Evolutionary conservation across 148 eudicot genomes (phyloP).

Genomic region (Cornus controversa): DNA sequence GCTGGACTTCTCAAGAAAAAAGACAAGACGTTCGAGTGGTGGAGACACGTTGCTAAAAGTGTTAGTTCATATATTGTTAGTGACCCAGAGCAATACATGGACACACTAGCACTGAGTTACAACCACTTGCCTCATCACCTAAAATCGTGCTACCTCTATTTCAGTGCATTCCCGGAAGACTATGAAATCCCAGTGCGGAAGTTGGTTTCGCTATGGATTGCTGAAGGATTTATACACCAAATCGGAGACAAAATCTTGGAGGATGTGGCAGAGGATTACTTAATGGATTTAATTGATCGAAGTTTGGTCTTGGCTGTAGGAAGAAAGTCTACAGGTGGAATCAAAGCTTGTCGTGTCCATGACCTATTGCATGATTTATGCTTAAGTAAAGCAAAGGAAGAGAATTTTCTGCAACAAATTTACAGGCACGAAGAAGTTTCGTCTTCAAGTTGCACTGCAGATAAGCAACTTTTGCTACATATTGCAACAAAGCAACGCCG

Average conservation of each 20-base stretch:
- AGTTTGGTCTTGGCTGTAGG: conserved; percentile 33
- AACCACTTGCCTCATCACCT: conserved; percentile 31
- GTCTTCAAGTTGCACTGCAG: too few species aligned
- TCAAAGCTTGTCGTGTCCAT: conserved; percentile 47
- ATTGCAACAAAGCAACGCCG: neutral
- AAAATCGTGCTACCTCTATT: conserved; percentile 44
- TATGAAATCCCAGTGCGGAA: conserved; percentile 32
- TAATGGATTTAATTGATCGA: conserved; percentile 40
- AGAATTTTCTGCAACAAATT: conserved; percentile 26
- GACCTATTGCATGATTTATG: conserved; percentile 49
- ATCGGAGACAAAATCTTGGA: conserved; percentile 18
- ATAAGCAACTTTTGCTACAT: too few species aligned
- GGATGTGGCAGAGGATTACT: conserved; percentile 32
- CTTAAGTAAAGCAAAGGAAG: conserved; percentile 27
- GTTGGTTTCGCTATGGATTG: conserved; percentile 38
- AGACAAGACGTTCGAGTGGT: conserved; percentile 14
- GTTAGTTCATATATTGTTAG: conserved; percentile 23
- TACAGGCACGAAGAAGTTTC: too few species aligned
- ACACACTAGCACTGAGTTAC: conserved; percentile 29
- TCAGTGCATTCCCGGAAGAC: conserved; percentile 30
- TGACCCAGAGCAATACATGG: conserved; percentile 18
- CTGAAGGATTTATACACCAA: conserved; percentile 38
- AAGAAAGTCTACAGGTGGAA: conserved; percentile 23
- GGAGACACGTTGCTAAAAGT: conserved; percentile 14
- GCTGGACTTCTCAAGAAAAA: conserved; percentile 16